Percentiles rank a stretch among this genome's conserved stretches.
Conservation (phyloP, 2,329 filamentous ascomycete genomes). For the Fusarium veterinarium region DNA sequence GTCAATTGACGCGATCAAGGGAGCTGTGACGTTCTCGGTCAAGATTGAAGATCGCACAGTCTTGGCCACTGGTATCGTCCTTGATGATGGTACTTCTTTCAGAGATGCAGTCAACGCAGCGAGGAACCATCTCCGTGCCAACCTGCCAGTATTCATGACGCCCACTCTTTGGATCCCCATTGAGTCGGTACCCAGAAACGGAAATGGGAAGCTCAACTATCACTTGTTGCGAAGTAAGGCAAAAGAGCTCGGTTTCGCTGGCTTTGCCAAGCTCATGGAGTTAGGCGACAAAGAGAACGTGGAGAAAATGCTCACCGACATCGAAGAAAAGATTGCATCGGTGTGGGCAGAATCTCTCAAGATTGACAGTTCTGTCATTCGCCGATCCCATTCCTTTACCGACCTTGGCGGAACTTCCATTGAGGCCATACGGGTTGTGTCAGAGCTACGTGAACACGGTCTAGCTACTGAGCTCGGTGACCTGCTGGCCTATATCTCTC, state of each 20-base stretch:
- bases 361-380: not conserved
- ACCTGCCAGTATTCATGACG: constrained; percentile 42
- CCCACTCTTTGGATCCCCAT: constrained; percentile 39
- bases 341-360: constrained; percentile 3
- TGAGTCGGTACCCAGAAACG: constrained; percentile 35
- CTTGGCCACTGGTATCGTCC: not conserved
- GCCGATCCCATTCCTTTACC: not conserved
- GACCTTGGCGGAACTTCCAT: constrained; percentile 23
- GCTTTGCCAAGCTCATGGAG: constrained; percentile 6
- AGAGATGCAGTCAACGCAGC: not conserved
- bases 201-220: constrained; percentile 42
- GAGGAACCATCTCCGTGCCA: not conserved
- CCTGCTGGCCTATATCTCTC: not conserved
- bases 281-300: accelerated
- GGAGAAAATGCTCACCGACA: not conserved
- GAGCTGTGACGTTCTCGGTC: constrained; percentile 10
- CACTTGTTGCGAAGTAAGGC: not conserved
- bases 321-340: not conserved
- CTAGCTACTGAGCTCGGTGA: constrained; percentile 9
- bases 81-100: not conserved
- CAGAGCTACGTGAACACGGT: constrained; percentile 9
- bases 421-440: constrained; percentile 5
- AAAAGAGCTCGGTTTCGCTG: not conserved
- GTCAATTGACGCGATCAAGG: not conserved
- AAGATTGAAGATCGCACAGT: constrained; percentile 2